Base-by-base conservation (phyloP, 1,139 yeast genomes). In the Pichia sp. region DNA sequence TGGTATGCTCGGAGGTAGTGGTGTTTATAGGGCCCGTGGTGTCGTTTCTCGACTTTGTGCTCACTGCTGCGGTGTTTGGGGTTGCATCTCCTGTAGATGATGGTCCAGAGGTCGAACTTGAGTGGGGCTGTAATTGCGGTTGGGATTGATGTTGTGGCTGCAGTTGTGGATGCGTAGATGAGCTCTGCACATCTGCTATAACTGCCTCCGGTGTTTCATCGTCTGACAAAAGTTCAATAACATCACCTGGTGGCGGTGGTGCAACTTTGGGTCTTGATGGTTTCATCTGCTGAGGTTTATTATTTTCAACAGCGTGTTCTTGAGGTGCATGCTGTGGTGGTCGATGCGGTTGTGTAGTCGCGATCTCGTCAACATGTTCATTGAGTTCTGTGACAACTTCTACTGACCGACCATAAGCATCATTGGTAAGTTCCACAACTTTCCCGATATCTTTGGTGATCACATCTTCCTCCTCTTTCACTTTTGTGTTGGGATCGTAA, bases 391-490 rank as follows among this genome's bases (percentile, higher is more conserved):
- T n/a, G n/a, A n/a, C 27, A 25, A 25, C 7, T 14, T 28, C 40
- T 15, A 37, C 18, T 12, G 29, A 21, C 6, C 31, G 23, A 13
- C 40, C 40, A 18, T 22, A 16, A 16, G 30, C 23, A 25, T 42
- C 41, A 12, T 27, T 14, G 12, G 33, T 28, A 10, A 44, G 14
- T 19, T 33, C 21, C 22, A 44, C 26, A n/a, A 33, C 6, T 22
- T 32, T 35, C 5, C 37, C 33, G 15, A 33, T 38, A 30, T 36
- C 37, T 25, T 25, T 19, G 11, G 19, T 27, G 18, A 39, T 40
- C 12, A 43, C 34, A 15, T 30, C 34, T 9, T 37, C 40, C 23
- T 46, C 49, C 22, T 38, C 24, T 19, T 41, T 38, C 20, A 45
- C 38, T 18, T 14, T 22, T 13, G 32, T 29, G 16, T 34, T 26